Conservation (phyloP, 2,329 filamentous ascomycete genomes). For the Penicillium capsulatum region DNA sequence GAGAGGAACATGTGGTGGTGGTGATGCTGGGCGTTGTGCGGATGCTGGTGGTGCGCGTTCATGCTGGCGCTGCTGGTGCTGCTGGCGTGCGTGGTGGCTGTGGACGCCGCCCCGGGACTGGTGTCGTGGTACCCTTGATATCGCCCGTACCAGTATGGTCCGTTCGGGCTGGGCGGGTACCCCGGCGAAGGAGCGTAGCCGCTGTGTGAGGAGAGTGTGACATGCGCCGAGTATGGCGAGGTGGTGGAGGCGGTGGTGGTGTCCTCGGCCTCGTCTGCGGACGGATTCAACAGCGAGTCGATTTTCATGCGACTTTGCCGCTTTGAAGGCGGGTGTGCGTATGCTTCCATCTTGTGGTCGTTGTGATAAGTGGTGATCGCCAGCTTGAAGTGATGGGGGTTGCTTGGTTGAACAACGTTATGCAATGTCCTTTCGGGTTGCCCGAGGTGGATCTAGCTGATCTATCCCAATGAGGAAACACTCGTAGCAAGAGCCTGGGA, state of each 20-base stretch:
- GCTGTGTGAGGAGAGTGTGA: conserved; percentile 12
- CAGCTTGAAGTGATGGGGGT: neutral
- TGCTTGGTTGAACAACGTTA: no score
- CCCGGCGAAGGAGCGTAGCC: conserved; percentile 26
- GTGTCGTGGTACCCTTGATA: conserved; percentile 23
- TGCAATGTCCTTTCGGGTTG: no score
- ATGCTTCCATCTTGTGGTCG: conserved; percentile 16
- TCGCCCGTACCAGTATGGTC: conserved; percentile 24
- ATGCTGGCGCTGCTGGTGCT: conserved; percentile 11
- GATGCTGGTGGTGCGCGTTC: conserved; percentile 17
- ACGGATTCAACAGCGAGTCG: conserved; percentile 32
- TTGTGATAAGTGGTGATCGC: no score
- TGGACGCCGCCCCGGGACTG: conserved; percentile 16
- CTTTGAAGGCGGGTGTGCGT: conserved; percentile 19
- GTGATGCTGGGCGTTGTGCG: conserved; percentile 13
- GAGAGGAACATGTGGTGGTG: conserved; percentile 27
- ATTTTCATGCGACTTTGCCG: conserved; percentile 35
- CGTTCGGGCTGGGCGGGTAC: conserved; percentile 28
- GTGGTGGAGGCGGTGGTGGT: conserved; percentile 11
- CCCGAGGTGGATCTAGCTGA: no score
- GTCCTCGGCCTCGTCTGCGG: conserved; percentile 17
- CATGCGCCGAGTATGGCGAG: conserved; percentile 19
- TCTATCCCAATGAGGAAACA: no score
- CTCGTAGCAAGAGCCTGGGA: no score
- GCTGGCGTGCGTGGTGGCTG: conserved; percentile 17